Conservation (phyloP, 352 stramenopile species). For the Globisporangium abappressorium region DNA sequence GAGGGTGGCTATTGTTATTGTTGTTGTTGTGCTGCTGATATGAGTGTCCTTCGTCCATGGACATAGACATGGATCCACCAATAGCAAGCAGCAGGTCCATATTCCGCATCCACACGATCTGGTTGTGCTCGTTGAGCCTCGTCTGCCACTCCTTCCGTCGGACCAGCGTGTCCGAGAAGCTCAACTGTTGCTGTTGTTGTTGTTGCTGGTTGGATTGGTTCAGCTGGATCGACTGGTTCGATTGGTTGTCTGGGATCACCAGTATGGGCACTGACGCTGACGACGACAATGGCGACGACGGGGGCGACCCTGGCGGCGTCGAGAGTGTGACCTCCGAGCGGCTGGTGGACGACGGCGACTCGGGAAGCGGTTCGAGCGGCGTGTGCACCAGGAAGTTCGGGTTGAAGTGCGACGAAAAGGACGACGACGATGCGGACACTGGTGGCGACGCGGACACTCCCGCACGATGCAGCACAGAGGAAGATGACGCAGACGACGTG, state of each 20-base stretch:
- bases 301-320: slow-evolving; percentile 11
- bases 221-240: not conserved
- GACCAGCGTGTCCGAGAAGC: slow-evolving; percentile 12
- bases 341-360: slow-evolving; percentile 17
- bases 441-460: slow-evolving; percentile 16
- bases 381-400: slow-evolving; percentile 15
- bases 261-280: not conserved
- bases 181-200: not conserved
- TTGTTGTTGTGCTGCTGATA: not conserved
- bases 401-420: slow-evolving; percentile 7
- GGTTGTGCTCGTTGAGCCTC: slow-evolving; percentile 19
- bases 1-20: not conserved
- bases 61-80: not conserved
- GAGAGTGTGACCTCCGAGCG: slow-evolving; percentile 1
- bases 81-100: not conserved
- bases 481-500: not conserved
- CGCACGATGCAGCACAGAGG: not conserved
- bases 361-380: slow-evolving; percentile 17
- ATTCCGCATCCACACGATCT: slow-evolving; percentile 33
- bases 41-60: not conserved
- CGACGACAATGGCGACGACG: not conserved
- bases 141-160: slow-evolving; percentile 46
- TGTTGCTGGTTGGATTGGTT: not conserved
- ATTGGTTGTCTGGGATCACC: not conserved
- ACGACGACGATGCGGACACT: not conserved